Base-by-base conservation (phyloP, 768 basidiomycete genomes). In the Mycena epipterygia region DNA sequence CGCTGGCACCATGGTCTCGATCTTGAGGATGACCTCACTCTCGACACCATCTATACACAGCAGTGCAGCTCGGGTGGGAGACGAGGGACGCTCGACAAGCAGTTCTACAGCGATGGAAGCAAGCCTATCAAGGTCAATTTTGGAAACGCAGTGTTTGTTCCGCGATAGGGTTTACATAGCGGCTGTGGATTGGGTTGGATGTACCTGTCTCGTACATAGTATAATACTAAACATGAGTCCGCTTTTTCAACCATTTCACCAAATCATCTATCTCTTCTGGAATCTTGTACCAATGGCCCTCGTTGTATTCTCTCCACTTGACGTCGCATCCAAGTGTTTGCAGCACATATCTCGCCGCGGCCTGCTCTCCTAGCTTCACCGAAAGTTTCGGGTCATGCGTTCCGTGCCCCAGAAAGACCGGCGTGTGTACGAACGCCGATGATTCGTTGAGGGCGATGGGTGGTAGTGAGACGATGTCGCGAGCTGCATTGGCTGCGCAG, bases 211-310 rank as follows among this genome's bases (percentile, higher is more conserved):
- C n/a, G n/a, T n/a, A n/a, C n/a, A n/a, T n/a, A 14, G 30, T 27
- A 57, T n/a, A 39, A 46, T 32, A 14, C 2, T 46, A 37, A 37
- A 37, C 14, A 37, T 37, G 14, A 37, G 6, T 37, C 35, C 49
- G 41, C 29, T 6, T 13, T 21, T 35, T 60, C 53, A 64, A 44
- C 68, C 68, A 70, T 2, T 9, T 3, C 41, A 59, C 68, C 39
- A 70, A 32, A 64, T 64, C 68, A 37, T 70, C 68, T 37, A 70
- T 62, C 62, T 70, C 42, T 16, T 70, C 62, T 5, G 68, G 68
- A 59, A 70, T 62, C 23, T 70, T 70, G 56, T 70, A 70, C 68
- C 62, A 70, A 44, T 70, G 68, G 1, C 68, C 68, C 41, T 70
- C 68, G 30, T 70, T 49, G 39, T 70, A 70, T 30, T 64, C 68